A percentile compares a stretch with the other conserved stretches of the same genome.
These are phyloP conservation scores for Ascochyta clinopodiicola DNA, from an alignment of 2,329 filamentous ascomycete species.

Conservation along the genomic window DNA sequence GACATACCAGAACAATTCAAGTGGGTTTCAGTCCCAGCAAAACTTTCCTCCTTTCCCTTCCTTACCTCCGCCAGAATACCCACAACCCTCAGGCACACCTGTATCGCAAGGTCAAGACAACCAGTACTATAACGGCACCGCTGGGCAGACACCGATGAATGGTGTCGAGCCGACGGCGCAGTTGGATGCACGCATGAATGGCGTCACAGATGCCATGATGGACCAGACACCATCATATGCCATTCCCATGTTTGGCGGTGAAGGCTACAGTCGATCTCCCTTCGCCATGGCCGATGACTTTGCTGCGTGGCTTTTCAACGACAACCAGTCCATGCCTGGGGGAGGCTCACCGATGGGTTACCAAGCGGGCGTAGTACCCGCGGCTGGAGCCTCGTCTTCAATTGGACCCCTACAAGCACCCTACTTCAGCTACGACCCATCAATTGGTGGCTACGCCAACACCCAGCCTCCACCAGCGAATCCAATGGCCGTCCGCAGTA, in stretches of 20 bases:
- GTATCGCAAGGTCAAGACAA: slow-evolving; percentile 44
- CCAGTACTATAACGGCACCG: slow-evolving; percentile 46
- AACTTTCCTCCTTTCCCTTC: slow-evolving; percentile 67
- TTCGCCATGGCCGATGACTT: slow-evolving; percentile 90
- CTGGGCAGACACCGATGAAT: slow-evolving; percentile 47
- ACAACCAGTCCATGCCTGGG: slow-evolving; percentile 57
- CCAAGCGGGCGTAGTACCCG: slow-evolving; percentile 41
- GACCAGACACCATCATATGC: slow-evolving; percentile 62
- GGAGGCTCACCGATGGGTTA: slow-evolving; percentile 49
- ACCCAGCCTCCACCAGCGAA: slow-evolving; percentile 68
- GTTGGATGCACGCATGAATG: slow-evolving; percentile 42
- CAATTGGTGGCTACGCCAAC: slow-evolving; percentile 56
- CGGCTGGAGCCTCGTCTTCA: slow-evolving; percentile 48
- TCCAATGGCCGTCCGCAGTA: slow-evolving; percentile 87
- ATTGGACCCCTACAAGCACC: slow-evolving; percentile 56
- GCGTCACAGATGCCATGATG: slow-evolving; percentile 50
- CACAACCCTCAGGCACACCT: slow-evolving; percentile 43
- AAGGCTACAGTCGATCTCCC: slow-evolving; percentile 83
- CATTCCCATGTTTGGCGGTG: slow-evolving; percentile 86
- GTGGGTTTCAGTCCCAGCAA: slow-evolving; percentile 64
- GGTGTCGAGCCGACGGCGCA: slow-evolving; percentile 48
- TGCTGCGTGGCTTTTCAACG: slow-evolving; percentile 83
- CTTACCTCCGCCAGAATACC: slow-evolving; percentile 66
- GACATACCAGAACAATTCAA: slow-evolving; percentile 43
- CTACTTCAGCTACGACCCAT: slow-evolving; percentile 59